phyloP scores from a whole-genome alignment of 2,329 filamentous ascomycete genomes.

The Diatrype stigma region DNA sequence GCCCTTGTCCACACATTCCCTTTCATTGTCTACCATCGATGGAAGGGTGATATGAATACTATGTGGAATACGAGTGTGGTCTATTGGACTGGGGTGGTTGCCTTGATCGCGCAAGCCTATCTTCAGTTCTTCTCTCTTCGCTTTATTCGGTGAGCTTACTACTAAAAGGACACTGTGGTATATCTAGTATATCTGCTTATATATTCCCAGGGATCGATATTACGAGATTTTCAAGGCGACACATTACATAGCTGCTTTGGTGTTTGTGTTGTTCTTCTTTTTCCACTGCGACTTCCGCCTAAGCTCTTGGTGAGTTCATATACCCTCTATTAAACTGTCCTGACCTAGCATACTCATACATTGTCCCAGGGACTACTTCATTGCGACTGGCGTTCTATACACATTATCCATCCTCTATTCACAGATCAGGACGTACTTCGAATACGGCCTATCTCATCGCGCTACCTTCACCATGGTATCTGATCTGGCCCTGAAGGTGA shows the following conservation, averaged over 20 bases:
- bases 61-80: slow-evolving; percentile 40
- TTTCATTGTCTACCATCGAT: slow-evolving; percentile 50
- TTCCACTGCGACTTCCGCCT: slow-evolving; percentile 54
- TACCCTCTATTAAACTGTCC: not conserved
- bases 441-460: slow-evolving; percentile 42
- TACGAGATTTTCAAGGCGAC: slow-evolving; percentile 61
- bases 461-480: slow-evolving; percentile 38
- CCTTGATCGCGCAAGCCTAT: slow-evolving; percentile 49
- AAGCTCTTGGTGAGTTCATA: slow-evolving; percentile 42
- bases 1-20: slow-evolving; percentile 57
- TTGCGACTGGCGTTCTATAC: slow-evolving; percentile 51
- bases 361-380: slow-evolving; percentile 52
- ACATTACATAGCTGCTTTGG: slow-evolving; percentile 46
- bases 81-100: slow-evolving; percentile 54
- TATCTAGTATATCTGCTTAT: not conserved
- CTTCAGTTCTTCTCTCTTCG: slow-evolving; percentile 51
- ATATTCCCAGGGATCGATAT: slow-evolving; percentile 38
- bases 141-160: slow-evolving; percentile 39
- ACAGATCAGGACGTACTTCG: slow-evolving; percentile 42
- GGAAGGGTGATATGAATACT: slow-evolving; percentile 42
- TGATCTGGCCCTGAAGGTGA: slow-evolving; percentile 37
- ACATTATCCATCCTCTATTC: slow-evolving; percentile 41
- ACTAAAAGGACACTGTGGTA: not conserved
- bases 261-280: slow-evolving; percentile 58
- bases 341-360: not conserved